Percentiles rank a stretch among this genome's conserved stretches.
These are phyloP conservation scores for Marchantia polymorpha DNA, from an alignment of 225 moss, liverwort and hornwort genomes.

Conservation along the genomic window DNA sequence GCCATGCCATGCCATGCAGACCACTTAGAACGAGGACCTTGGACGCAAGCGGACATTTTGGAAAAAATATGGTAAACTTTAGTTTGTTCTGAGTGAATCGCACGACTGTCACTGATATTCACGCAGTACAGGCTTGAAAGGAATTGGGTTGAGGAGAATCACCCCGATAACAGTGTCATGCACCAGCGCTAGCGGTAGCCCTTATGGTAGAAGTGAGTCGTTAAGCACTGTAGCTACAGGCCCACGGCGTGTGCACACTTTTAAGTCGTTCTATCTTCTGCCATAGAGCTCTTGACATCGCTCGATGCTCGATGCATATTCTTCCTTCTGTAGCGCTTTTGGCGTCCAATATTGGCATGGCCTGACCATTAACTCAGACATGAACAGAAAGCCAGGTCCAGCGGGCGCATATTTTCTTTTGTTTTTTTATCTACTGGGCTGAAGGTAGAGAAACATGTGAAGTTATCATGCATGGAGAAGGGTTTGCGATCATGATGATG, in stretches of 20 bases:
- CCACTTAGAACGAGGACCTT: not conserved
- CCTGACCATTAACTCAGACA: slow-evolving; percentile 3
- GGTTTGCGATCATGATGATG: not conserved
- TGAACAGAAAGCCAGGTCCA: not conserved
- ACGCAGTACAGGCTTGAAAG: not conserved
- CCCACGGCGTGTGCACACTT: not conserved
- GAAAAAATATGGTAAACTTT: not conserved
- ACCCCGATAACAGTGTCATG: slow-evolving; percentile 19
- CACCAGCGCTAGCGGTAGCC: not conserved
- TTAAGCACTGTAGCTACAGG: slow-evolving; percentile 23
- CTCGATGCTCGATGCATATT: slow-evolving; percentile 9
- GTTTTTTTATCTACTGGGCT: not conserved
- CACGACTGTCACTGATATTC: not conserved
- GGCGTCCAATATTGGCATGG: slow-evolving; percentile 11
- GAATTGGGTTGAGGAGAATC: not conserved
- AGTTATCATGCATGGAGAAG: not conserved
- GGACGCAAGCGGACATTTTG: not conserved
- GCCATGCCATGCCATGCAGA: not conserved
- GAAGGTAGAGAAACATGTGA: not conserved
- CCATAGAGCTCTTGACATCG: not conserved
- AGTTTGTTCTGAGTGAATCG: not conserved
- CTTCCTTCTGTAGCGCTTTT: not conserved
- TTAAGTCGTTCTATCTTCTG: slow-evolving; percentile 8
- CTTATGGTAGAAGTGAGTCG: slow-evolving; percentile 8
- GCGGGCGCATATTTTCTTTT: not conserved